A percentile compares a stretch with the other conserved stretches of the same genome.
These are phyloP conservation scores for Phytophthora aleatoria DNA, from an alignment of 352 stramenopile species.

Conservation along the genomic window DNA sequence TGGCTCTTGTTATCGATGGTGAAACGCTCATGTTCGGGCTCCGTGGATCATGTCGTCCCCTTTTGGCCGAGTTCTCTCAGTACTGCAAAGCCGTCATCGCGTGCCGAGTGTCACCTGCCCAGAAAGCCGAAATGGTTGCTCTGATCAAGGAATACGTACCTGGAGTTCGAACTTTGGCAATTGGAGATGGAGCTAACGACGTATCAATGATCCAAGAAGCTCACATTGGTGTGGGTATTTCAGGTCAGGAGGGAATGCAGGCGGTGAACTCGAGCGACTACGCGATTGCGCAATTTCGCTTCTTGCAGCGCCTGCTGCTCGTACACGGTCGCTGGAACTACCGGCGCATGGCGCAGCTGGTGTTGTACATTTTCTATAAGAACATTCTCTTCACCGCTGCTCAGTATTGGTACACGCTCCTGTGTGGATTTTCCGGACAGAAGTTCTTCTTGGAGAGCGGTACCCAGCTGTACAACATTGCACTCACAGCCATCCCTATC, in stretches of 20 bases:
- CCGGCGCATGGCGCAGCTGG: constrained; percentile 85
- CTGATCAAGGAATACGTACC: constrained; percentile 80
- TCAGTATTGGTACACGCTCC: constrained; percentile 80
- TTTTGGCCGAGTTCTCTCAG: constrained; percentile 73
- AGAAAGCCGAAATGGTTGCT: constrained; percentile 87
- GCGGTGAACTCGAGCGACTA: constrained; percentile 95
- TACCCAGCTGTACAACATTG: constrained; percentile 84
- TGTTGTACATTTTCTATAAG: constrained; percentile 96
- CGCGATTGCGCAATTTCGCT: constrained; percentile 93
- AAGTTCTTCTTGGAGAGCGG: constrained; percentile 87
- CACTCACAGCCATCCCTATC: constrained; percentile 72
- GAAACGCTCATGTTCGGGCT: constrained; percentile 73
- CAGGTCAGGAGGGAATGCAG: constrained; percentile 92
- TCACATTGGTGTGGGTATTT: constrained; percentile 92
- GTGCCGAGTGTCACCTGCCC: constrained; percentile 83
- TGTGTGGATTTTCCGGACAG: constrained; percentile 79
- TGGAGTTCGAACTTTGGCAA: constrained; percentile 82
- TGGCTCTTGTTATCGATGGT: constrained; percentile 83
- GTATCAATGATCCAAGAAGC: constrained; percentile 96
- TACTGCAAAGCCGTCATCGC: constrained; percentile 89
- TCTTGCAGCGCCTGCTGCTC: constrained; percentile 88
- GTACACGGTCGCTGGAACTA: constrained; percentile 94
- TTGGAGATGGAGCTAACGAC: constrained; percentile 95
- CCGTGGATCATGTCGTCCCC: constrained; percentile 36
- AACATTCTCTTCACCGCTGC: constrained; percentile 82